Percentiles rank a stretch among this genome's conserved stretches.
Conservation (phyloP, 305 asterid species). For the Rubia balearica region DNA sequence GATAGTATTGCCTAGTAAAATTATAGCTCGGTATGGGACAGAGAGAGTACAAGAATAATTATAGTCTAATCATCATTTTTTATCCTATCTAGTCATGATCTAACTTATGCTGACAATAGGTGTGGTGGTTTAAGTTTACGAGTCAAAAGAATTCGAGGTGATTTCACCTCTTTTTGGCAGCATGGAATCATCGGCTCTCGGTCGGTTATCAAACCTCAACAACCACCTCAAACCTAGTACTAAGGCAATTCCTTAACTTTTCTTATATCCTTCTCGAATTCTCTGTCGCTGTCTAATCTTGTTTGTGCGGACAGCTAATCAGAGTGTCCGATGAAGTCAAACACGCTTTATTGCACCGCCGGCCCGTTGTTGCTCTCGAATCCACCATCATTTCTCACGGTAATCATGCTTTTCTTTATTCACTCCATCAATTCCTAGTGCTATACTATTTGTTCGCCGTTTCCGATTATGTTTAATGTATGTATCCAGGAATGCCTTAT, state of each 20-base stretch:
- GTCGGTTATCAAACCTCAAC: slow-evolving; percentile 20
- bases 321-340: slow-evolving; percentile 68
- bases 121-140: too few species aligned
- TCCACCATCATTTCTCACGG: slow-evolving; percentile 95
- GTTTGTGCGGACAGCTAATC: slow-evolving; percentile 33
- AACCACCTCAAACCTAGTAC: slow-evolving; percentile 19
- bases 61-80: too few species aligned
- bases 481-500: slow-evolving; percentile 84
- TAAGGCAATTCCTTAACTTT: neutral
- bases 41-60: too few species aligned
- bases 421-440: neutral
- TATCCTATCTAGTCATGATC: too few species aligned
- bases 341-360: slow-evolving; percentile 64
- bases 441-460: neutral
- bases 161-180: neutral
- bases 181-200: slow-evolving; percentile 16
- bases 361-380: slow-evolving; percentile 89
- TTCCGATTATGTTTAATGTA: neutral
- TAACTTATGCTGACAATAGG: too few species aligned
- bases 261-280: neutral
- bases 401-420: slow-evolving; percentile 6
- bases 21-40: too few species aligned
- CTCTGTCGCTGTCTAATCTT: neutral
- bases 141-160: too few species aligned
- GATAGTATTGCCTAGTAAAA: too few species aligned